Base-by-base conservation (phyloP, 176 grass and related monocot genomes). In the Coix lacrymajobi region DNA sequence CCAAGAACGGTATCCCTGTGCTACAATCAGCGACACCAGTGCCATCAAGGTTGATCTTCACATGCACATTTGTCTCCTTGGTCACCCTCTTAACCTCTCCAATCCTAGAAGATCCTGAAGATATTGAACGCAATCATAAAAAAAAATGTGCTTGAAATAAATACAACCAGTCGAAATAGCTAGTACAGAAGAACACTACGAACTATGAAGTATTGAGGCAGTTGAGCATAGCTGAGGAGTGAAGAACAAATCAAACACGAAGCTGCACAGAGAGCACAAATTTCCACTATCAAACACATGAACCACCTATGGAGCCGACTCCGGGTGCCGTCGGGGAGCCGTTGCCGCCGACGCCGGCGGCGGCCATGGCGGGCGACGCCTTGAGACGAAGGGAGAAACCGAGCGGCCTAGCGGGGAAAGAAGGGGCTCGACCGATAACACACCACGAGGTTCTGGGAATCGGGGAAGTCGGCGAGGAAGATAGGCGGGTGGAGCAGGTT, bases 1-100 rank as follows among this genome's bases (percentile, higher is more conserved):
- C 96, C 85, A 95, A 38, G 85, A 98, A 98, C 3, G 90, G 91
- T 81, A 98, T 95, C 75, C 92, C 92, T 37, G 96, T 98, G 76
- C 41, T 90, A 56, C 86, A 95, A 6, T 91, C 57, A 0, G 92
- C 87, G 51, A 92, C 76, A 15, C 96, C 96, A 63, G 96, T 90
- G 66, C 96, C 92, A 74, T 98, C 92, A 66, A 98, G 85, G 77
- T 95, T 90, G 26, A 98, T 90, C 82, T 93, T 98, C 20, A 92
- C 92, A 75, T 88, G 87, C 67, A 98, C 96, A 87, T 93, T 84
- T 3, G 96, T 95, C 68, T 98, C 96, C 72, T 93, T 98, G 15
- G 96, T 98, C 19, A 90, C 85, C 52, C 96, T 83, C 84, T 90
- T 90, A 34, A 98, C 87, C 75, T 96, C 96, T 75, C 87, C 89